Evolutionary conservation across 148 eudicot species (phyloP), one percentile per base, ranked within the genome.

Genomic region (Cornus suecica): DNA sequence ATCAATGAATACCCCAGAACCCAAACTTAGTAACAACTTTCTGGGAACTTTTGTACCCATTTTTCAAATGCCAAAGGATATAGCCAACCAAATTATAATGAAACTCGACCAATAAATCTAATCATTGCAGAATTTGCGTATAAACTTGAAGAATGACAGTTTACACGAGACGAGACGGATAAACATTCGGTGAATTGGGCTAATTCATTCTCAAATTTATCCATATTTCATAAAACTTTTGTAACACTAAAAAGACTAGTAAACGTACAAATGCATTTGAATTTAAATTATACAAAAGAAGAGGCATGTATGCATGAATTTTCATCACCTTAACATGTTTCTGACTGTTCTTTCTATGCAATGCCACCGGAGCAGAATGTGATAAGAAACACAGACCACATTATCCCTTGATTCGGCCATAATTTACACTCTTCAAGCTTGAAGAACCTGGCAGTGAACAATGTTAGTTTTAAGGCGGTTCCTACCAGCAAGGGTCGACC

Each of bases 361-460:
- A 20, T 58, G 62, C 24, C 62, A n/a, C 62, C 2, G 22, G 54
- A 48, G 13, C 54, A 48, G 54, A 48, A 48, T 10, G 54, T 15
- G 10, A 48, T 48, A 48, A 10, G 18, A 9, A 14, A 48, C 1
- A 48, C 5, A 54, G 61, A 14, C 61, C 22, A 58, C 24, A 2
- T 18, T 18, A n/a, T 58, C 62, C 58, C 16, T 37, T 11, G 54
- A 48, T 9, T 18, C 20, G 20, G 54, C 54, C 20, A 48, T 48
- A 48, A 48, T 13, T 24, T 24, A 24, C 16, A 26, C 2, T 66
- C 30, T 18, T 74, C 77, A 74, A 24, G 77, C 70, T 65, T 64
- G 70, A 26, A 74, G 77, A 16, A 74, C 77, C 37, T 74, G 77
- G 41, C 77, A 74, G 26, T 74, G 77, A 20, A 74, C 69, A 65